Evolutionary conservation across 164 flowering plant genomes (phyloP), one percentile per base, ranked within the genome.

Genomic region (Houttuynia cordata): DNA sequence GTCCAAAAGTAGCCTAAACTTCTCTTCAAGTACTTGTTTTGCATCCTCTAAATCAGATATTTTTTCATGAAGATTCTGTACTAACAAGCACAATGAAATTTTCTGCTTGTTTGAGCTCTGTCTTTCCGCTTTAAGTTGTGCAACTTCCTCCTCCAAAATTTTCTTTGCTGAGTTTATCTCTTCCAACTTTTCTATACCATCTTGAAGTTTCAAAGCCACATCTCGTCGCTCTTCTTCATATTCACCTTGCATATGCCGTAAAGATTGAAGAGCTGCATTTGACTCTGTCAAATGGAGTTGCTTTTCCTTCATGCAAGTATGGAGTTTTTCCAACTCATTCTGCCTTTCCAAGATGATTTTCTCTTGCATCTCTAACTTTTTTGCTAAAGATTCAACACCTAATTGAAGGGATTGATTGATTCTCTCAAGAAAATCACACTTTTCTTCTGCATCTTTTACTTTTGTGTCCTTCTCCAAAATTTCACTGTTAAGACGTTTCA

Each of bases 221-320:
- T 71, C 70, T 68, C 65, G 79, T 68, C 82, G 94, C 57, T 83
- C 82, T 61, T 86, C 92, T 62, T 79, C 92, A 67, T 92, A 84
- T 60, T 83, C 75, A 51, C 78, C 67, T 57, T 84, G 86, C 74
- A 84, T 51, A 65, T 73, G 67, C 67, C 84, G 84, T 65, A 87
- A 62, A 56, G 75, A 59, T 19, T 70, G 75, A 21, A 90, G 78
- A 63, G 85, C 69, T 24, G 75, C 77, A 70, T 86, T 88, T 53
- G 79, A 75, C 66, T 82, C 75, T 51, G 73, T 61, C 68, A 76
- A 75, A 20, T 74, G 83, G 15, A 69, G 62, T 10, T 69, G 82
- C 67, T 85, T 94, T 37, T 85, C 87, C 58, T 80, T 78, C 42
- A 86, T 53, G 53, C 68, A 60, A 56, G 51, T 47, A 53, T 74